These are phyloP conservation scores for Eucalyptus curtisii DNA, from an alignment of 345 rosid species.

Conservation along the genomic window DNA sequence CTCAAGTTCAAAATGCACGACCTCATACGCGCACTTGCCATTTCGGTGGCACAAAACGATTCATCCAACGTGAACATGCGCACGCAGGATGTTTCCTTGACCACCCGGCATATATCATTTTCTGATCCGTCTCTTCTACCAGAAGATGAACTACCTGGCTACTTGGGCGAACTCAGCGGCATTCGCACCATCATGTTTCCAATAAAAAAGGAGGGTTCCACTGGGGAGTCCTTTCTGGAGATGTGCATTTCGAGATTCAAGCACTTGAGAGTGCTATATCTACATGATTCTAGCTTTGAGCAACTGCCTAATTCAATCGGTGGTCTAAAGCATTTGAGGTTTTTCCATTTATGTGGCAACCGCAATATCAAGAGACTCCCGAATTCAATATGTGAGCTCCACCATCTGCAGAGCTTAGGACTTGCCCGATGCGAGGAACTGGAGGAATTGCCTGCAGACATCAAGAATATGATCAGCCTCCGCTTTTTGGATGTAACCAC, in stretches of 20 bases:
- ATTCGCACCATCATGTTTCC: slow-evolving; percentile 1
- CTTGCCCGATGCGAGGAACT: neutral
- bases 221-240: neutral
- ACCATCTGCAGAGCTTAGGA: slow-evolving; percentile 1
- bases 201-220: neutral
- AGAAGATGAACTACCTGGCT: neutral
- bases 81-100: neutral
- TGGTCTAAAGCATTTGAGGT: slow-evolving; percentile 10
- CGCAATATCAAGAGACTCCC: neutral
- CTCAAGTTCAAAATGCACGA: slow-evolving; percentile 11
- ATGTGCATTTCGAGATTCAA: neutral
- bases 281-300: neutral
- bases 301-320: neutral
- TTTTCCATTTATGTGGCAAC: neutral
- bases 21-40: slow-evolving; percentile 16
- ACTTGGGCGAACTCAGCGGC: neutral
- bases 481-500: slow-evolving; percentile 1
- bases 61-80: neutral
- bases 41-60: neutral
- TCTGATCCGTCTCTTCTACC: neutral
- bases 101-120: neutral
- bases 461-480: slow-evolving; percentile 2
- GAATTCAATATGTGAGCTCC: slow-evolving; percentile 5
- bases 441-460: slow-evolving; percentile 5
- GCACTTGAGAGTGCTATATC: neutral